Percentiles rank a stretch among this genome's conserved stretches.
Evolutionary conservation across 1,284 basidiomycete species (phyloP).

Genomic region (Ganoderma lingzhi): DNA sequence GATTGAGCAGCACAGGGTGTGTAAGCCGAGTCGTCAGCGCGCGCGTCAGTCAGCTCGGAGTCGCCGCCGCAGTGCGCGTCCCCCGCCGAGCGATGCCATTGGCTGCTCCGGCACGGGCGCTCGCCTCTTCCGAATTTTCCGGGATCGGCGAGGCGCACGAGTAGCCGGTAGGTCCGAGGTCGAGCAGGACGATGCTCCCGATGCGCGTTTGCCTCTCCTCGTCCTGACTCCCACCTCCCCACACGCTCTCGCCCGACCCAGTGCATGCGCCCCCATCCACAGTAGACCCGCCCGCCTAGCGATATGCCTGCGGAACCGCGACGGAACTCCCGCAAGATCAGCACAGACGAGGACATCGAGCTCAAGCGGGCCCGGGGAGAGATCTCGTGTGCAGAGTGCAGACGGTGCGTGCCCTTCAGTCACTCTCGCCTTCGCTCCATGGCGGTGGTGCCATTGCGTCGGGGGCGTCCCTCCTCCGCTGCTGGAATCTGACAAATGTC

Average conservation of each 20-base stretch:
- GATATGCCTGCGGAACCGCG: slow-evolving; percentile 42
- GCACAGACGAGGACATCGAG: slow-evolving; percentile 50
- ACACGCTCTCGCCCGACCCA: neutral
- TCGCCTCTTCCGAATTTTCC: neutral
- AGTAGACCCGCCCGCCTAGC: neutral
- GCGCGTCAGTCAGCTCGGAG: neutral
- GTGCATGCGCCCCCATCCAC: neutral
- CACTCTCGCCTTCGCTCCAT: neutral
- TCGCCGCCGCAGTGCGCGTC: neutral
- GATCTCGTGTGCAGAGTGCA: slow-evolving; percentile 77
- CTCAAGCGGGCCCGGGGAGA: slow-evolving; percentile 73
- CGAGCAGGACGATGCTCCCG: slow-evolving; percentile 1
- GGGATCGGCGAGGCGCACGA: slow-evolving; percentile 1
- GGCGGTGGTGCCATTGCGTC: neutral
- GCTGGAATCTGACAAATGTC: neutral
- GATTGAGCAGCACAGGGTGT: neutral
- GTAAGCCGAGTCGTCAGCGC: neutral
- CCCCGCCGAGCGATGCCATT: neutral
- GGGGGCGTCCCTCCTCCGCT: neutral
- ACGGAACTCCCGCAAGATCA: slow-evolving; percentile 37
- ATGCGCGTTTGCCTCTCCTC: slow-evolving; percentile 7
- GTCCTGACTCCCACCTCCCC: slow-evolving; percentile 9
- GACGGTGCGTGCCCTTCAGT: slow-evolving; percentile 54
- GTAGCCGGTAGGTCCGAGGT: neutral
- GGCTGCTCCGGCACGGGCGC: neutral